Evolutionary conservation across 495 filamentous ascomycete species (phyloP).

Genomic region (Sphaerosporella brunnea): DNA sequence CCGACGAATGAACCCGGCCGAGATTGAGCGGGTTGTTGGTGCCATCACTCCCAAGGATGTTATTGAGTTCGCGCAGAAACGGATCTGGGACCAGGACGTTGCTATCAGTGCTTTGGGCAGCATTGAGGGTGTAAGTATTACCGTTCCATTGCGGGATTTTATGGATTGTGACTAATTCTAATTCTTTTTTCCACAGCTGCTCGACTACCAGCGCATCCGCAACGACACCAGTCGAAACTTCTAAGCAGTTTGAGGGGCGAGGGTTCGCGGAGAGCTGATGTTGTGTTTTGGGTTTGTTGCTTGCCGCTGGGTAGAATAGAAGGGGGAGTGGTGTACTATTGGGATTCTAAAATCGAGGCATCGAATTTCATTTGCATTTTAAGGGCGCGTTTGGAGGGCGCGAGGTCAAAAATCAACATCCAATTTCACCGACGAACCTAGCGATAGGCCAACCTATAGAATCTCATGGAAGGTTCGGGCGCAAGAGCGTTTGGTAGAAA

Average conservation of each 20-base stretch:
- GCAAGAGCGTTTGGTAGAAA: too few relatives aligned
- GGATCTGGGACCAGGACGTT: conserved; percentile 92
- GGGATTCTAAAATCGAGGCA: conserved; percentile 5
- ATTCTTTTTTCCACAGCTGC: conserved; percentile 23
- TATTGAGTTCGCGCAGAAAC: conserved; percentile 76
- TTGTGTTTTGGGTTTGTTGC: too few relatives aligned
- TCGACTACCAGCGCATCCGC: conserved; percentile 80
- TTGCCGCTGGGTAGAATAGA: not conserved
- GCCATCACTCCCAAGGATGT: too few relatives aligned
- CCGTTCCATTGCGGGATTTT: not conserved
- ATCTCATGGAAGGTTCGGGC: too few relatives aligned
- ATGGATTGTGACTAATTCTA: conserved; percentile 6
- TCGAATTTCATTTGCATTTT: too few relatives aligned
- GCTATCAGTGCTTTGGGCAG: conserved; percentile 80
- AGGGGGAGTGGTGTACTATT: conserved; percentile 2
- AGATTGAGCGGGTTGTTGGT: conserved; percentile 85
- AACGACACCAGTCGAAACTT: conserved; percentile 77
- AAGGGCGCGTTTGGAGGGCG: too few relatives aligned
- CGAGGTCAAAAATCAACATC: too few relatives aligned
- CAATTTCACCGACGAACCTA: too few relatives aligned
- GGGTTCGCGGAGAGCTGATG: not conserved
- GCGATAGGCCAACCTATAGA: too few relatives aligned
- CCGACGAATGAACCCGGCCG: conserved; percentile 70
- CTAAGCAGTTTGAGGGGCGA: conserved; percentile 6
- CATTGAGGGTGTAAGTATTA: conserved; percentile 54